phyloP scores from a whole-genome alignment of 2,329 filamentous ascomycete genomes.

The Cladosporium cucumerinum region DNA sequence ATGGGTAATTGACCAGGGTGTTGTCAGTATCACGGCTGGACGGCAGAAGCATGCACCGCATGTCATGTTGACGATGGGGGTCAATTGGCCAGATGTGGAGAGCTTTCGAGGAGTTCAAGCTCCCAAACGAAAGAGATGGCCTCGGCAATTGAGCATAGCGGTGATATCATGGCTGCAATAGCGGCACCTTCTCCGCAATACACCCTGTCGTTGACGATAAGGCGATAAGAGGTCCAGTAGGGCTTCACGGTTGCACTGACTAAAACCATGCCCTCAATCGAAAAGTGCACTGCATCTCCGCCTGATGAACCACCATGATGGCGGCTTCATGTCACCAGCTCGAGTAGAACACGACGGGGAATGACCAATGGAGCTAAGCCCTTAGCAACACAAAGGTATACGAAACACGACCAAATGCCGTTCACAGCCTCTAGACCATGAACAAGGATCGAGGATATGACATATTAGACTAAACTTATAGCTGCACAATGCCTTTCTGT shows the following conservation, averaged over 20 bases:
- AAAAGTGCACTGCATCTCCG: neutral
- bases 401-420: neutral
- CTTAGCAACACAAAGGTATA: neutral
- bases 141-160: neutral
- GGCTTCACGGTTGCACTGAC: neutral
- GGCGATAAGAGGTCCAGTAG: neutral
- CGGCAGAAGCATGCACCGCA: neutral
- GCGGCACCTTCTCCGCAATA: constrained; percentile 1
- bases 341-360: neutral
- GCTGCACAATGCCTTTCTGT: neutral
- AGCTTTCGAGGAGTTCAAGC: constrained; percentile 1
- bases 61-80: constrained; percentile 13
- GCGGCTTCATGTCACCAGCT: neutral
- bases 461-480: neutral
- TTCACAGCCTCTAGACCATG: neutral
- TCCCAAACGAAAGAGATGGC: neutral
- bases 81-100: neutral
- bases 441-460: neutral
- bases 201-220: neutral
- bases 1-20: neutral
- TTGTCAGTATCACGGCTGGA: neutral
- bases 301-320: neutral
- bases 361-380: neutral
- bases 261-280: neutral
- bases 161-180: neutral